Conservation (phyloP, 495 filamentous ascomycete species). For the Daldinia grandis region DNA sequence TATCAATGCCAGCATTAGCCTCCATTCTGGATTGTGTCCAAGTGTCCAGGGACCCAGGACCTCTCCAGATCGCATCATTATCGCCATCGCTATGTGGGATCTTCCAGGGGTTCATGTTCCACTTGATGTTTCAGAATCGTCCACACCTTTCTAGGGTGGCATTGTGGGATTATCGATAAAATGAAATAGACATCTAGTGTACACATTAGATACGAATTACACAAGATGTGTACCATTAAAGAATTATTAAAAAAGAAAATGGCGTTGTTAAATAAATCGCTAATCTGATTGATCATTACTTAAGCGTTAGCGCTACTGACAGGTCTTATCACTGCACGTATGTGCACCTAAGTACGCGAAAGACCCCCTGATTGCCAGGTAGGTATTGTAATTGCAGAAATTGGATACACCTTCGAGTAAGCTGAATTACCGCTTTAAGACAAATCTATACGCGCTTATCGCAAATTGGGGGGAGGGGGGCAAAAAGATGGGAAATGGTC, state of each 20-base stretch:
- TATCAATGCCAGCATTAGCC: neutral
- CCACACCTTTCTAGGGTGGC: slow-evolving; percentile 28
- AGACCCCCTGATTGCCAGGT: slow-evolving; percentile 3
- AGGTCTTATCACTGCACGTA: neutral
- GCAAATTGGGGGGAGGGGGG: slow-evolving; percentile 21
- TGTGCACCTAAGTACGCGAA: neutral
- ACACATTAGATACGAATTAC: neutral
- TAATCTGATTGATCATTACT: slow-evolving; percentile 17
- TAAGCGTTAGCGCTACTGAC: neutral
- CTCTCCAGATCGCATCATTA: slow-evolving; percentile 40
- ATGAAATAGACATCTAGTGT: slow-evolving; percentile 17
- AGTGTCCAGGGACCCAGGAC: slow-evolving; percentile 20
- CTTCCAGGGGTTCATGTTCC: slow-evolving; percentile 43
- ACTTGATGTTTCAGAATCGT: slow-evolving; percentile 44
- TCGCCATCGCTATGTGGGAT: slow-evolving; percentile 37
- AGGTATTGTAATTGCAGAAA: neutral
- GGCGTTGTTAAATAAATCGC: slow-evolving; percentile 10
- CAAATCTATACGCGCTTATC: slow-evolving; percentile 29
- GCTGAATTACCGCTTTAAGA: slow-evolving; percentile 24
- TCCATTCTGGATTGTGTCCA: neutral
- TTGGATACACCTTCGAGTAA: neutral
- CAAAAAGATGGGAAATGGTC: slow-evolving; percentile 1
- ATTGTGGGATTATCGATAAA: slow-evolving; percentile 18
- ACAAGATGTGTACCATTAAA: slow-evolving; percentile 11
- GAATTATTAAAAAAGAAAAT: neutral